Evolutionary conservation across 2,329 filamentous ascomycete species (phyloP).

Genomic region (Aspergillus fumigatiaffinis): DNA sequence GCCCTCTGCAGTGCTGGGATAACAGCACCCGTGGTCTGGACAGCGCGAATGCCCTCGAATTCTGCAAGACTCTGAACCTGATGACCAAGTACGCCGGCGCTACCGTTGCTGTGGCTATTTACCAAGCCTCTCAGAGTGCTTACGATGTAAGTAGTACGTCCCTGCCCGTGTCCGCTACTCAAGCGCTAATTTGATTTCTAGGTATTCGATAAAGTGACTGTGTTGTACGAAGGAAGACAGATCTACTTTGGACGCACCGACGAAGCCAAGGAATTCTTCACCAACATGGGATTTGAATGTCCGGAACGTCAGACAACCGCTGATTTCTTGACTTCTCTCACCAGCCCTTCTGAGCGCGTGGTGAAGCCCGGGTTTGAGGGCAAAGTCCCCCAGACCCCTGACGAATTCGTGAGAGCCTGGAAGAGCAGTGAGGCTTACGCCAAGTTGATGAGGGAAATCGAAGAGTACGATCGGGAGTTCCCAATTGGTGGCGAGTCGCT

Average conservation of each 20-base stretch:
- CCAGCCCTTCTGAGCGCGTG: slow-evolving; percentile 59
- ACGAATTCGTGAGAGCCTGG: slow-evolving; percentile 62
- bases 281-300: slow-evolving; percentile 66
- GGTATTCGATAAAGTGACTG: slow-evolving; percentile 67
- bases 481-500: slow-evolving; percentile 42
- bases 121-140: slow-evolving; percentile 47
- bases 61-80: slow-evolving; percentile 50
- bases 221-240: slow-evolving; percentile 71
- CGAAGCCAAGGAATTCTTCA: slow-evolving; percentile 63
- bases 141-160: slow-evolving; percentile 41
- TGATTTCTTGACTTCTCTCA: slow-evolving; percentile 69
- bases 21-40: slow-evolving; percentile 51
- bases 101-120: slow-evolving; percentile 55
- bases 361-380: slow-evolving; percentile 58
- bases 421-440: slow-evolving; percentile 50
- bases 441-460: slow-evolving; percentile 40
- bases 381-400: slow-evolving; percentile 62
- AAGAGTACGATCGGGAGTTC: slow-evolving; percentile 40
- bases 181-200: slow-evolving; percentile 25
- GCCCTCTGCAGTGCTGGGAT: slow-evolving; percentile 47
- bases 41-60: slow-evolving; percentile 55
- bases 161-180: background rate
- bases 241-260: slow-evolving; percentile 69
- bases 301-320: slow-evolving; percentile 65
- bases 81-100: slow-evolving; percentile 49